Base-by-base conservation (phyloP, 228 moss, liverwort and hornwort genomes). In the Sphagnum magellanicum region DNA sequence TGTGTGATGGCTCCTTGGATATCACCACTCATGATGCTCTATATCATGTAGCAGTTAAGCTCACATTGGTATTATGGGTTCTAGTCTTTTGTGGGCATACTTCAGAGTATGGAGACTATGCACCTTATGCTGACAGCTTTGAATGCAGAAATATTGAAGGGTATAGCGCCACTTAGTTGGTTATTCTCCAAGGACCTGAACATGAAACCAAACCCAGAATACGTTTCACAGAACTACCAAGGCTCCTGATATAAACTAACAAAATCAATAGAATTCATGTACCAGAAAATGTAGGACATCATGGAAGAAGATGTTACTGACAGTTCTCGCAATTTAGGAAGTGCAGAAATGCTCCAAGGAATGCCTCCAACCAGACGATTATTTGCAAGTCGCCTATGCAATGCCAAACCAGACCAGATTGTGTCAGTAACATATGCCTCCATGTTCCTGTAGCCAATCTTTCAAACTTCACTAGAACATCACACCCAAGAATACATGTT, bases 311-410 rank as follows among this genome's bases (percentile, higher is more conserved):
- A 64, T 8, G 64, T 64, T 64, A 75, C 82, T 63, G 64, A 79
- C 83, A 83, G 62, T 77, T 83, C 83, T 74, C 63, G 79, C 10
- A 83, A 75, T 11, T 67, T 74, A 17, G 74, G 69, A 64, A 83
- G 68, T 6, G n/a, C 51, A 60, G 64, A 51, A 6, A 83, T 79
- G 53, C 83, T 79, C 52, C 64, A 60, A 9, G 83, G 83, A 4
- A 83, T 72, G 50, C 74, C 77, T 60, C 83, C 83, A 63, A 69
- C 74, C 53, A 83, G 72, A 8, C 47, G 73, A 71, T 83, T 83
- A 52, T 83, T 83, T 49, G 79, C 73, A 3, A 83, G 79, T 66
- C 83, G 79, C 68, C 82, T 83, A 74, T 15, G 32, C 13, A 14
- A n/a, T 67, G 15, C 32, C 63, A 53, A n/a, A 63, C 4, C 52